A percentile compares a stretch with the other conserved stretches of the same genome.
Evolutionary conservation across 2,329 filamentous ascomycete species (phyloP).

Genomic region (Scleromitrula shiraiana): DNA sequence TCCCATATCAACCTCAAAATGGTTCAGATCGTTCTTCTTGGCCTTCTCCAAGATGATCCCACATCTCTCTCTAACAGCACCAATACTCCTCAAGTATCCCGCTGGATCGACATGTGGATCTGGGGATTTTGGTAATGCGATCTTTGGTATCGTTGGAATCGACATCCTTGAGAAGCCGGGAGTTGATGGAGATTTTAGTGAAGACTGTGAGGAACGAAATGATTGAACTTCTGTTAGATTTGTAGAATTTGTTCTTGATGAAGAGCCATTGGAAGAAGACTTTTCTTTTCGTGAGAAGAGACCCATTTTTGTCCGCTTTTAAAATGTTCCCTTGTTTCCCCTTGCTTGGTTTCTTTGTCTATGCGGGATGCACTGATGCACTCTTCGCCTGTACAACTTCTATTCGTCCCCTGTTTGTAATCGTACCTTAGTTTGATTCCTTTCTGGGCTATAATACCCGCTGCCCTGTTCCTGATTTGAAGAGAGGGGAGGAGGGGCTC

Average conservation of each 20-base stretch:
- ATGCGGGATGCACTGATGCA: conserved; percentile 4
- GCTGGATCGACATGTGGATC: conserved; percentile 84
- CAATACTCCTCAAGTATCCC: conserved; percentile 83
- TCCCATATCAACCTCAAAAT: conserved; percentile 63
- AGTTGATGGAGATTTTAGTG: conserved; percentile 24
- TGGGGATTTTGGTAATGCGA: conserved; percentile 75
- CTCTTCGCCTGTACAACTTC: not conserved
- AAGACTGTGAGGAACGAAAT: conserved; percentile 16
- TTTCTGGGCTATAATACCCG: not conserved
- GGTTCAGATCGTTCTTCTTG: conserved; percentile 57
- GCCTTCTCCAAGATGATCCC: conserved; percentile 55
- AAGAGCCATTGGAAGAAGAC: conserved; percentile 17
- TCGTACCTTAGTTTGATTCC: not conserved
- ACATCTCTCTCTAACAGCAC: conserved; percentile 72
- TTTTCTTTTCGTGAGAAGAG: conserved; percentile 28
- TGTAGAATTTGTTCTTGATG: conserved; percentile 21
- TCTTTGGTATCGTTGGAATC: conserved; percentile 52
- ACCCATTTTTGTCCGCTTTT: conserved; percentile 20
- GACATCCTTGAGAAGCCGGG: conserved; percentile 26
- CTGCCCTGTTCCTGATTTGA: conserved; percentile 1
- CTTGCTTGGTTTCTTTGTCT: not conserved
- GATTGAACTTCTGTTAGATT: conserved; percentile 21
- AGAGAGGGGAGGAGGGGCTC: no score
- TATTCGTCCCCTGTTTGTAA: conserved; percentile 1
- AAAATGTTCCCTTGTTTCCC: not conserved